Evolutionary conservation across 2,329 filamentous ascomycete species (phyloP).

Genomic region (Arthrinium phaeospermum): DNA sequence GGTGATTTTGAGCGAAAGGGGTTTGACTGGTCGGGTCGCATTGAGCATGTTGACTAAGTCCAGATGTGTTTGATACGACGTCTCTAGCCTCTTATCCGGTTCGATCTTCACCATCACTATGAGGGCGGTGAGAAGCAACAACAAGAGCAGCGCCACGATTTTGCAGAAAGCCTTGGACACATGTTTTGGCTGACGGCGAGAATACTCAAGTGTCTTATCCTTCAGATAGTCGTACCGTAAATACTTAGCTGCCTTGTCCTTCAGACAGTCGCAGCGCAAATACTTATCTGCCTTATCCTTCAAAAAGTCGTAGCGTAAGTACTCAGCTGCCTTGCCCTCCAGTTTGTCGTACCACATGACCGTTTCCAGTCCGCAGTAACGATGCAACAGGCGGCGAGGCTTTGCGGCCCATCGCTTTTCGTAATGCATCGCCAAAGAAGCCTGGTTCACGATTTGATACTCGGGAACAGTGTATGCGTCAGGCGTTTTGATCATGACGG

Average conservation of each 20-base stretch:
- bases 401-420: neutral
- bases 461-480: neutral
- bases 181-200: too few relatives aligned
- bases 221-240: too few relatives aligned
- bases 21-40: neutral
- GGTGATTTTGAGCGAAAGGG: neutral
- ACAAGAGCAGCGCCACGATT: too few relatives aligned
- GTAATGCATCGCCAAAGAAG: neutral
- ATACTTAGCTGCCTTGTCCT: neutral
- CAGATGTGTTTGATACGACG: neutral
- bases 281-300: too few relatives aligned
- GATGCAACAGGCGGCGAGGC: neutral
- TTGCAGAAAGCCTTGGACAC: too few relatives aligned
- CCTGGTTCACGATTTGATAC: neutral
- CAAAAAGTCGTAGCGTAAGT: too few relatives aligned
- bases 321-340: neutral
- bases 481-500: neutral
- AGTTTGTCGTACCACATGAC: neutral
- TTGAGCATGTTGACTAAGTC: neutral
- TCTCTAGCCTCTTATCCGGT: neutral
- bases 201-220: too few relatives aligned
- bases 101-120: neutral
- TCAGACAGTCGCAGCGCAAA: too few relatives aligned
- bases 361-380: neutral
- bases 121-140: neutral